Evolutionary conservation across 2,329 filamentous ascomycete genomes (phyloP), one percentile per base, ranked within the genome.

Genomic region (Diaporthe citrichinensis): DNA sequence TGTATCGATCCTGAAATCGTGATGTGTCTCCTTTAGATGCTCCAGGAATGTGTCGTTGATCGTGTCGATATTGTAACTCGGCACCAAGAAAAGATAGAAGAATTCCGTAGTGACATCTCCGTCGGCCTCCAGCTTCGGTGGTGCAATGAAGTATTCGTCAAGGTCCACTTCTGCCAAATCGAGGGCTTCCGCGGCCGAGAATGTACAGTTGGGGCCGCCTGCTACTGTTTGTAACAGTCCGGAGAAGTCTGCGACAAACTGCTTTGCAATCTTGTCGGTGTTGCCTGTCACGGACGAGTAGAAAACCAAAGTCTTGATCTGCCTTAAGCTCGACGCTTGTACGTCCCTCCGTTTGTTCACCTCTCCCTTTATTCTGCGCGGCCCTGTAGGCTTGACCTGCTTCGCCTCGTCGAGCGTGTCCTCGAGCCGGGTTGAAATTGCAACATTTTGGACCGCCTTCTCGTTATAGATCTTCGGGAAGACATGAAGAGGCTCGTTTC

Each of bases 1-100:
- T 0, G 95, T 98, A 80, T 98, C 96, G 78, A 99, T 97, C 75
- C 96, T 92, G 87, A 98, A 98, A 84, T 99, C 97, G 85, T 98
- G 92, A 82, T 98, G 96, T 0, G 96, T 98, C 83, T 99, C 96
- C 81, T 94, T 90, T 8, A 99, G 86, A 82, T 98, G 95, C 78
- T 95, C 92, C 34, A 98, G 87, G 82, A 98, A 96, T 23, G 92
- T 96, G 81, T 96, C 94, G 79, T 98, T 91, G 78, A 97, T 94
- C 10, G 94, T 96, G 81, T 98, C 96, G 80, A 98, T 98, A 81
- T 98, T 97, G 87, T 98, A 98, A 78, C 94, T 96, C 0, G 96
- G 97, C 5, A 98, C 84, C 51, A 98, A 86, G 73, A 98, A 88
- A 53, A 97, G 87, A 84, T 98, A 99, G 79, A 98, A 92, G 79